A percentile compares a stretch with the other conserved stretches of the same genome.
These are phyloP conservation scores for Clavispora santaluciae DNA, from an alignment of 805 yeast genomes.

Conservation along the genomic window DNA sequence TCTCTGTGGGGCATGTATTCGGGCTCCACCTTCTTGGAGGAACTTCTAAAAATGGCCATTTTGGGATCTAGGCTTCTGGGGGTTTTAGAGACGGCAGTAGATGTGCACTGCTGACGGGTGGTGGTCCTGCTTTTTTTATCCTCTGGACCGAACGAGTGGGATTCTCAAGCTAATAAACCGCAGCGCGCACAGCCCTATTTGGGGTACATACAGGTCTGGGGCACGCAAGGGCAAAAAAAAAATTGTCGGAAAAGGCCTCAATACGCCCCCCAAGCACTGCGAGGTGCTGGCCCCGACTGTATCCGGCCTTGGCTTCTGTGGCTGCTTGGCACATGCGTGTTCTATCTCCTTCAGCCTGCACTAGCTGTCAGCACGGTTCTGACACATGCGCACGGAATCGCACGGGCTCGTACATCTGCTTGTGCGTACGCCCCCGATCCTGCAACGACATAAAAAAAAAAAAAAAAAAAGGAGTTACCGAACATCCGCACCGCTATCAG, in stretches of 20 bases:
- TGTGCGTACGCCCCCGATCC: neutral
- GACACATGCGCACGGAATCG: neutral
- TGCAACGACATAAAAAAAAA: neutral
- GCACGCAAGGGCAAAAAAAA: neutral
- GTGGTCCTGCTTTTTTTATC: neutral
- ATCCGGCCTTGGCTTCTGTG: no score
- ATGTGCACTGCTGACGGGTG: neutral
- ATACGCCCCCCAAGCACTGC: no score
- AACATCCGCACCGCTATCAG: no score
- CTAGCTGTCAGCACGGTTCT: no score
- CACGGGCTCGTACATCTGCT: neutral
- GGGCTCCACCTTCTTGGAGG: constrained; percentile 19
- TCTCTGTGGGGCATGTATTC: constrained; percentile 61
- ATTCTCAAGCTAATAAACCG: neutral
- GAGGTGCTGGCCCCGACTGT: no score
- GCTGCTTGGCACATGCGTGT: no score
- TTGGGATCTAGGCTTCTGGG: neutral
- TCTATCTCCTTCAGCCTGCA: no score
- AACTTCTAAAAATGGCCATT: constrained; percentile 19
- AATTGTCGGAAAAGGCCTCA: neutral
- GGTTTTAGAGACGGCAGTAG: neutral
- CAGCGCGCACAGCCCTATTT: neutral
- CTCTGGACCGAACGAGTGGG: neutral
- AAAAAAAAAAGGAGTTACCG: neutral
- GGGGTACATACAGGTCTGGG: neutral